Conservation (phyloP, 331 rosid genomes). For the Malus hybrid region DNA sequence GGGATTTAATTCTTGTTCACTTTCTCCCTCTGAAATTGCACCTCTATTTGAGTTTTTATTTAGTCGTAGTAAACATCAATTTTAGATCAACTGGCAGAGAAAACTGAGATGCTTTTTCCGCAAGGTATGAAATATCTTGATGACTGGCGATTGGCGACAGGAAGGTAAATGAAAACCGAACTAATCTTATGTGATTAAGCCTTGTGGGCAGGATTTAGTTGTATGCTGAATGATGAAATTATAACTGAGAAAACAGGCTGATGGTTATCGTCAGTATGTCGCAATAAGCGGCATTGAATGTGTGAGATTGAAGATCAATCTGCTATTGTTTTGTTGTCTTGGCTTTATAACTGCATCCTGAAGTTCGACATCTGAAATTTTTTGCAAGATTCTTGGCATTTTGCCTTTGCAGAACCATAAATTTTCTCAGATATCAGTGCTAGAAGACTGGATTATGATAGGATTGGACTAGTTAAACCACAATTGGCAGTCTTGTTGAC, state of each 20-base stretch:
- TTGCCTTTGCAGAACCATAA: not conserved
- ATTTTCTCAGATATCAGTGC: not conserved
- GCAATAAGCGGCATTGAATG: not conserved
- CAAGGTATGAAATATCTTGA: not conserved
- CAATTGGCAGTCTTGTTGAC: too few species aligned
- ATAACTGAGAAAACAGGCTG: not conserved
- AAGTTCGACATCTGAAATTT: too few species aligned
- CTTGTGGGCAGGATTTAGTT: not conserved
- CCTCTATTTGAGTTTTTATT: too few species aligned
- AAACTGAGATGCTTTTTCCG: not conserved
- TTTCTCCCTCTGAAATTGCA: too few species aligned
- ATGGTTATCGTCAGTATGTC: not conserved
- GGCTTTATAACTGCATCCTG: not conserved
- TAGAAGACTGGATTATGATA: too few species aligned
- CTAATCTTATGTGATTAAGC: not conserved
- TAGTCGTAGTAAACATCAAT: not conserved
- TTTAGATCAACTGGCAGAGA: not conserved
- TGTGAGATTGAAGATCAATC: not conserved
- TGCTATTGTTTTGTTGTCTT: not conserved
- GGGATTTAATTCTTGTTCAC: constrained; percentile 2
- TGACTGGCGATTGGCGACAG: too few species aligned
- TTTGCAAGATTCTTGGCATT: not conserved
- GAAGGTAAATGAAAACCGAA: not conserved
- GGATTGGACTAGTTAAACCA: not conserved
- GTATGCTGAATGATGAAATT: not conserved